A percentile compares a stretch with the other conserved stretches of the same genome.
These are phyloP conservation scores for Letharia columbiana DNA, from an alignment of 495 filamentous ascomycete genomes.

Conservation along the genomic window DNA sequence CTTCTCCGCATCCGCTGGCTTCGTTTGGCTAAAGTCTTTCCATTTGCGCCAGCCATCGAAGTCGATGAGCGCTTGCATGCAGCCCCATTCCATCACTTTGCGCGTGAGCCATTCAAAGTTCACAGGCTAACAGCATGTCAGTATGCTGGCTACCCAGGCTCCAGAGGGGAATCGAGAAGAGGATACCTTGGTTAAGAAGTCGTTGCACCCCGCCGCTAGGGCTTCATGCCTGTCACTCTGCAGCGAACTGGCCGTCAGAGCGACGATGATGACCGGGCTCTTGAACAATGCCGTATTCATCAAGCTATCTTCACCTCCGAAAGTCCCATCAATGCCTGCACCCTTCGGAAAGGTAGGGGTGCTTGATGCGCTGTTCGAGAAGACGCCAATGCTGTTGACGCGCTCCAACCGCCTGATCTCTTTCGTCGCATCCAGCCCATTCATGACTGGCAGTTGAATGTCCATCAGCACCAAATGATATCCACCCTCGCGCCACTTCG, in stretches of 20 bases:
- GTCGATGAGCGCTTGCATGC: slow-evolving; percentile 94
- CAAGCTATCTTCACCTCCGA: slow-evolving; percentile 56
- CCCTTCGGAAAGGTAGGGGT: slow-evolving; percentile 27
- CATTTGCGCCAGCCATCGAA: slow-evolving; percentile 97
- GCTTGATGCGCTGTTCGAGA: slow-evolving; percentile 40
- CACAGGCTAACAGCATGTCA: slow-evolving; percentile 57
- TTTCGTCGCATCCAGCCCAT: slow-evolving; percentile 88
- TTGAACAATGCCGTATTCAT: slow-evolving; percentile 71
- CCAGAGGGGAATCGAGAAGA: neutral
- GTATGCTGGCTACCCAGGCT: neutral
- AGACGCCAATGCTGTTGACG: slow-evolving; percentile 83
- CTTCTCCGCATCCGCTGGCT: slow-evolving; percentile 8
- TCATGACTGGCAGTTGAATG: slow-evolving; percentile 97
- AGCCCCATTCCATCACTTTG: slow-evolving; percentile 99
- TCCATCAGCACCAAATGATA: slow-evolving; percentile 98
- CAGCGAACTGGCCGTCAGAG: slow-evolving; percentile 83
- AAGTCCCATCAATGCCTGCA: slow-evolving; percentile 24
- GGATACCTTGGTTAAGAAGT: slow-evolving; percentile 93
- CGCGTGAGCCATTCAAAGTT: slow-evolving; percentile 96
- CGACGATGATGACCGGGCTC: slow-evolving; percentile 94
- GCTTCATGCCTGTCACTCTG: slow-evolving; percentile 94
- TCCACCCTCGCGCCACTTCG: slow-evolving; percentile 87
- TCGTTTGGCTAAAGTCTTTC: slow-evolving; percentile 62
- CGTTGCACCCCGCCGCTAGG: slow-evolving; percentile 91
- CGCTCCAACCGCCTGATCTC: slow-evolving; percentile 88